Evolutionary conservation across 2,329 filamentous ascomycete genomes (phyloP).

Genomic region (Fusarium devonianum): DNA sequence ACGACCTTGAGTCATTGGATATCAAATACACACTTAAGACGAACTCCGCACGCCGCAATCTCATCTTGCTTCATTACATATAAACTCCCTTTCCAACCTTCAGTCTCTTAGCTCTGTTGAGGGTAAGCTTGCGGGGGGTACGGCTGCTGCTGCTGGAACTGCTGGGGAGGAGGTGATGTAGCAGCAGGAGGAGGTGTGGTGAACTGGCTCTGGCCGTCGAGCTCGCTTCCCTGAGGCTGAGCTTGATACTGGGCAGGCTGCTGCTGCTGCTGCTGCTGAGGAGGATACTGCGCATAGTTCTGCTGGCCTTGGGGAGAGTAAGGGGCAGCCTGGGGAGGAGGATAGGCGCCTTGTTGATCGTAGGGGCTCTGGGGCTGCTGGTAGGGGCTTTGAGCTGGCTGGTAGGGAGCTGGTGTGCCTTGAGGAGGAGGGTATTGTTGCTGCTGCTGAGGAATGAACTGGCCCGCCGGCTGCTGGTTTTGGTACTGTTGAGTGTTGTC

Average conservation of each 20-base stretch:
- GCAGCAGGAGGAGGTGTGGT: constrained; percentile 20
- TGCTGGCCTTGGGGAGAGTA: constrained; percentile 35
- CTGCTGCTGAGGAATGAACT: constrained; percentile 18
- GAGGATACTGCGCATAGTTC: constrained; percentile 32
- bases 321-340: constrained; percentile 25
- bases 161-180: constrained; percentile 31
- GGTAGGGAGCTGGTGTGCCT: constrained; percentile 10
- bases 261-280: constrained; percentile 34
- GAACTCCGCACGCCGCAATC: constrained; percentile 10
- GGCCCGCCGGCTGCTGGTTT: constrained; percentile 20
- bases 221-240: constrained; percentile 24
- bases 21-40: constrained; percentile 3
- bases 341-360: constrained; percentile 41
- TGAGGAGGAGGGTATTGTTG: constrained; percentile 27
- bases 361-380: constrained; percentile 41
- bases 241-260: constrained; percentile 22
- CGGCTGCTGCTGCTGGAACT: constrained; percentile 28
- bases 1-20: too few relatives aligned
- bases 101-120: constrained; percentile 14
- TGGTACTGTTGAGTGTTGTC: constrained; percentile 38
- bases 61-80: background rate
- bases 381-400: constrained; percentile 29
- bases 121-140: constrained; percentile 14
- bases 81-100: background rate
- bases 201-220: constrained; percentile 26